phyloP scores from a whole-genome alignment of 2,329 filamentous ascomycete genomes.

The Fusarium avenaceum region DNA sequence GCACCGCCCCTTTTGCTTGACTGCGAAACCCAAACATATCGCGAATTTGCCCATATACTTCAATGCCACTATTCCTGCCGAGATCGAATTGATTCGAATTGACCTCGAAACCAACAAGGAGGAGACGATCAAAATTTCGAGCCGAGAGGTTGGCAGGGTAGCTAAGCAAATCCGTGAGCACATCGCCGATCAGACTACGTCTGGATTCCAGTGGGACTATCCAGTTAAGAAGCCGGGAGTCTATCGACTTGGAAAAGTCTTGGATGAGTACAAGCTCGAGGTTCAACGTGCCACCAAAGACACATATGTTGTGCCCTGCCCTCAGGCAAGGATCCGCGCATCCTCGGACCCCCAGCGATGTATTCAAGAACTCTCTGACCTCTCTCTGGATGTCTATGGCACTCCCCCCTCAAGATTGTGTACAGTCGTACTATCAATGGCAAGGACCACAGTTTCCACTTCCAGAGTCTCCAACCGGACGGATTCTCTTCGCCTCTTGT shows the following conservation, averaged over 20 bases:
- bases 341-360: slow-evolving; percentile 76
- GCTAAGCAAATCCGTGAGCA: slow-evolving; percentile 77
- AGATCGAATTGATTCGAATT: slow-evolving; percentile 88
- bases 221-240: slow-evolving; percentile 87
- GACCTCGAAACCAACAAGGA: slow-evolving; percentile 85
- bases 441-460: slow-evolving; percentile 85
- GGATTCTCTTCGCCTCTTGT: slow-evolving; percentile 83
- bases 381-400: slow-evolving; percentile 85
- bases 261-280: slow-evolving; percentile 95
- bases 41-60: slow-evolving; percentile 86
- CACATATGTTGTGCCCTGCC: slow-evolving; percentile 88
- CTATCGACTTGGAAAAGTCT: slow-evolving; percentile 85
- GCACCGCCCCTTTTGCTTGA: slow-evolving; percentile 84
- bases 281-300: slow-evolving; percentile 82
- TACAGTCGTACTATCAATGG: slow-evolving; percentile 91
- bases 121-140: slow-evolving; percentile 82
- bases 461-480: slow-evolving; percentile 94
- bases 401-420: slow-evolving; percentile 90
- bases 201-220: slow-evolving; percentile 77
- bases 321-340: slow-evolving; percentile 79
- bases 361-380: slow-evolving; percentile 86
- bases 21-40: slow-evolving; percentile 69
- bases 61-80: slow-evolving; percentile 90
- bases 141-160: slow-evolving; percentile 80
- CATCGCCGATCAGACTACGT: slow-evolving; percentile 70